Evolutionary conservation across 345 rosid species (phyloP), one percentile per base, ranked within the genome.

Genomic region (Diplotaxis tenuifolia): DNA sequence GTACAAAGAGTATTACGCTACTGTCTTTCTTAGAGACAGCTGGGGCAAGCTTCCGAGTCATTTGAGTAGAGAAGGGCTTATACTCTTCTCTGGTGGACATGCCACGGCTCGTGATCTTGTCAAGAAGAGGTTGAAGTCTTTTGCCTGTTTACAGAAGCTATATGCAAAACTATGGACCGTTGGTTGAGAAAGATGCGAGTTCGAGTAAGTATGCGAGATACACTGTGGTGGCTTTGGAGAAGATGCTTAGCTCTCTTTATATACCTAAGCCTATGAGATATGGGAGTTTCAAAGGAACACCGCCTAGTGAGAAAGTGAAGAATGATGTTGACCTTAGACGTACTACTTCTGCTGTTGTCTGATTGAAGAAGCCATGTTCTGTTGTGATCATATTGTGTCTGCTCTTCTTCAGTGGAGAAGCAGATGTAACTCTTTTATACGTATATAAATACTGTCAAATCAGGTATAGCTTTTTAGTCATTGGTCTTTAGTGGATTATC

Each of bases 101-200:
- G 99, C 97, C 42, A 92, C 98, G 66, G 98, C 99, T 62, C 99
- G 99, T 64, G 98, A 95, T 82, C 98, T 95, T 62, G 99, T 95
- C 60, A 95, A 95, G 88, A 90, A 88, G 86, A 84, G 96, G 77
- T 71, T 95, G 36, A 92, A 89, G 74, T 79, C 83, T 5, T 95
- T 95, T 92, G 16, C 99, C 99, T 2, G 87, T 95, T 31, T 95
- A 92, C 71, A 82, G 99, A 65, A 95, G 99, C 84, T 95, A 87
- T 69, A 95, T 95, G 99, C 99, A 95, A 79, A 92, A 87, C 77
- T 95, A 92, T 62, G 98, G 99, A 62, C 96, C 99, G 3, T 69
- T 95, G 81, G 98, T 95, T 62, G 97, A 92, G 82, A 91, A 85
- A 79, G 98, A 90, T 20, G 85, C 86, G 56, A 89, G 95, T 74